A percentile compares a stretch with the other conserved stretches of the same genome.
phyloP scores from a whole-genome alignment of 768 basidiomycete genomes.

The Clavulina sp. region DNA sequence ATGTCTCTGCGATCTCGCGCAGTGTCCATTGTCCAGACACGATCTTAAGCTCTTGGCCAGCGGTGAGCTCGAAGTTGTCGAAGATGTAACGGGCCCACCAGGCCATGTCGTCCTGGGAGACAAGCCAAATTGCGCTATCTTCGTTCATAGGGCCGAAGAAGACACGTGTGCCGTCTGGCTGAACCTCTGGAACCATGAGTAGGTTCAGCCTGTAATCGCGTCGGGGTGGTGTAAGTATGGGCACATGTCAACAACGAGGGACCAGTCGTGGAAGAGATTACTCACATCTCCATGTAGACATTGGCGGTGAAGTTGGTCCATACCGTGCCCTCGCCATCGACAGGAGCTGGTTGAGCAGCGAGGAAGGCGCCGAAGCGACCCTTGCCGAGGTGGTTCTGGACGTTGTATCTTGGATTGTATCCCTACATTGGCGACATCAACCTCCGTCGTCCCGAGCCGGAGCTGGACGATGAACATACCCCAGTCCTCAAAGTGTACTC shows the following conservation, averaged over 20 bases:
- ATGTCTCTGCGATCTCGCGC: slow-evolving; percentile 23
- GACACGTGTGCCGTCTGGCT: slow-evolving; percentile 25
- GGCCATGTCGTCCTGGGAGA: slow-evolving; percentile 24
- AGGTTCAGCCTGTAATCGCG: neutral
- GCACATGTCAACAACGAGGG: neutral
- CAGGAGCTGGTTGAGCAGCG: neutral
- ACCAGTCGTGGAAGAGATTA: too few species aligned
- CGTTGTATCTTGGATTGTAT: slow-evolving; percentile 20
- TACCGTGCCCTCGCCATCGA: slow-evolving; percentile 13
- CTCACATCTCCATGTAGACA: slow-evolving; percentile 25
- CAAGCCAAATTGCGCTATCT: slow-evolving; percentile 22
- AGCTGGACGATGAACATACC: neutral
- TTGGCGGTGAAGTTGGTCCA: slow-evolving; percentile 25
- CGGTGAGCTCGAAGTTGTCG: slow-evolving; percentile 21
- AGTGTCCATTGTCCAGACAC: slow-evolving; percentile 24
- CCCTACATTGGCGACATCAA: neutral
- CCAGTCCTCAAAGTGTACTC: slow-evolving; percentile 26
- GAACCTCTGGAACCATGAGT: neutral
- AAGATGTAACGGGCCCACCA: slow-evolving; percentile 26
- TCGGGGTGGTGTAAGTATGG: neutral
- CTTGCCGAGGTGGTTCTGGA: slow-evolving; percentile 28
- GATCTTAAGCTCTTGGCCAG: slow-evolving; percentile 22
- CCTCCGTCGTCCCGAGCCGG: neutral
- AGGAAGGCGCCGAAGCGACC: slow-evolving; percentile 26
- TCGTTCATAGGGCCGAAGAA: slow-evolving; percentile 23